Conservation (phyloP, 441 rosid species). For the Adansonia grandidieri region DNA sequence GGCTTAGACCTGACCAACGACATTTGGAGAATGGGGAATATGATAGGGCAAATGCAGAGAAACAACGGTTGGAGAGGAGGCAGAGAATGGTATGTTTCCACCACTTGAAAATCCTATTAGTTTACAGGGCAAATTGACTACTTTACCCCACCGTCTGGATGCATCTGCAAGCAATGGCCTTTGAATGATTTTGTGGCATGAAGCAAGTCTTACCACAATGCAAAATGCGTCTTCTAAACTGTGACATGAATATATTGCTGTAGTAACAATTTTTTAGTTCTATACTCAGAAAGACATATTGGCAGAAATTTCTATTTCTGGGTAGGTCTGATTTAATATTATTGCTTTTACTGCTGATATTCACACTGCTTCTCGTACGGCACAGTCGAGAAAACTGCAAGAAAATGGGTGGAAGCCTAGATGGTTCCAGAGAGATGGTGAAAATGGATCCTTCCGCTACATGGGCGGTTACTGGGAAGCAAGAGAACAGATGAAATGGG, state of each 20-base stretch:
- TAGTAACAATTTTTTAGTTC: not conserved
- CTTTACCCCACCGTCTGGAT: not conserved
- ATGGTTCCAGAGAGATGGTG: slow-evolving; percentile 71
- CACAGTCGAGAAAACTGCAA: slow-evolving; percentile 86
- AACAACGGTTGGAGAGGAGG: slow-evolving; percentile 85
- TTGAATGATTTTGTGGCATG: not conserved
- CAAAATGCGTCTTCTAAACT: not conserved
- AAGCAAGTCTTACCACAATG: not conserved
- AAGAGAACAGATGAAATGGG: slow-evolving; percentile 68
- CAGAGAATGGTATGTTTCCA: slow-evolving; percentile 78
- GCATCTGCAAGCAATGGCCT: not conserved
- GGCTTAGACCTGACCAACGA: slow-evolving; percentile 92
- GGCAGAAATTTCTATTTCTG: not conserved
- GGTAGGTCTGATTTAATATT: not conserved
- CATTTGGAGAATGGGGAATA: slow-evolving; percentile 97
- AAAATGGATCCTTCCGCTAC: slow-evolving; percentile 58
- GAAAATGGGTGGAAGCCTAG: slow-evolving; percentile 95
- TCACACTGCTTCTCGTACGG: slow-evolving; percentile 9
- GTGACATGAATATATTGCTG: not conserved
- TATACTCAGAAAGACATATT: not conserved
- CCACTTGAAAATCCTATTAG: not conserved
- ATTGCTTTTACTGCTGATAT: not conserved
- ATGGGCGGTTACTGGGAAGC: slow-evolving; percentile 95
- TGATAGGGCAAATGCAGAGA: slow-evolving; percentile 86
- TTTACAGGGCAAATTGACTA: not conserved